A percentile compares a stretch with the other conserved stretches of the same genome.
These are phyloP conservation scores for Gremmenia infestans DNA, from an alignment of 2,329 filamentous ascomycete genomes.

Conservation along the genomic window DNA sequence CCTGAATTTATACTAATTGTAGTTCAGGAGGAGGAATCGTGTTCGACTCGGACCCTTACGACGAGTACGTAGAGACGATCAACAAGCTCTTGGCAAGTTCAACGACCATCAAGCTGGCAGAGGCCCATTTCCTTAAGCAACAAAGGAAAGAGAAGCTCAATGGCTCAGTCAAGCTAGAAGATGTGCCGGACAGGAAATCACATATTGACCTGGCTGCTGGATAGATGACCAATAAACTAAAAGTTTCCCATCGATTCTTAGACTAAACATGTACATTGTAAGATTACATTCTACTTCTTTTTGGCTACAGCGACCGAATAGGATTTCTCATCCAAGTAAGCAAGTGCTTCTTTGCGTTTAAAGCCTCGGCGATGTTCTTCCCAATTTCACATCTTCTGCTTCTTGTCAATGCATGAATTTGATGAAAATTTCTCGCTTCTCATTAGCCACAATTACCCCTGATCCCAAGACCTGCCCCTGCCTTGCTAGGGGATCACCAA, in stretches of 20 bases:
- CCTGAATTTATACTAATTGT: neutral
- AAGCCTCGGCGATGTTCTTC: neutral
- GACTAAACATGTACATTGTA: neutral
- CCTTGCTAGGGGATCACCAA: constrained; percentile 1
- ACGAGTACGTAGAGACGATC: constrained; percentile 94
- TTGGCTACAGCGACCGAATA: neutral
- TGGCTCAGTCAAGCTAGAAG: neutral
- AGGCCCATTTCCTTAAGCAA: constrained; percentile 45
- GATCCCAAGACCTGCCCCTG: neutral
- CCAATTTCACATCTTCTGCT: neutral
- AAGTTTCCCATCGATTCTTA: neutral
- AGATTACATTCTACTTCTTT: neutral
- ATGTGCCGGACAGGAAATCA: constrained; percentile 5
- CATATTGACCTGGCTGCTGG: constrained; percentile 24
- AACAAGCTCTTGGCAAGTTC: constrained; percentile 94
- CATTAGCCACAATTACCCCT: neutral
- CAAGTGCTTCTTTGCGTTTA: neutral
- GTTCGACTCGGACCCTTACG: constrained; percentile 84
- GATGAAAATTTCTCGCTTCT: neutral
- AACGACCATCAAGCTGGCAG: constrained; percentile 79
- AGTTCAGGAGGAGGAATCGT: constrained; percentile 74
- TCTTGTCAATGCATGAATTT: neutral
- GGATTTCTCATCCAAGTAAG: neutral
- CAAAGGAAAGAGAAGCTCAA: constrained; percentile 11
- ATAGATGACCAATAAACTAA: constrained; percentile 5